Evolutionary conservation across 345 rosid species (phyloP), one percentile per base, ranked within the genome.

Genomic region (Moringa oleifera): DNA sequence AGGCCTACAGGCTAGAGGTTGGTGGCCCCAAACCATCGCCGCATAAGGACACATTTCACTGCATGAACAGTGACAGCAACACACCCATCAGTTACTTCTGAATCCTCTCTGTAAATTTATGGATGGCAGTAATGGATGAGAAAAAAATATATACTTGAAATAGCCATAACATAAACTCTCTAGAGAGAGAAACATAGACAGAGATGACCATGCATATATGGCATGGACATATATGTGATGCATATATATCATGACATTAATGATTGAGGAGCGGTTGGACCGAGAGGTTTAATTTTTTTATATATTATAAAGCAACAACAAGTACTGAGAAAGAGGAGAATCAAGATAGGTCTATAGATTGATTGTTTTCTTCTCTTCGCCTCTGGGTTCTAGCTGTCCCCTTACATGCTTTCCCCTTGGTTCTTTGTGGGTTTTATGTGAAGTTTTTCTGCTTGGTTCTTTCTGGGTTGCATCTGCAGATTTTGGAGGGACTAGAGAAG

Each of bases 331-430:
- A 59, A 55, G 55, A 68, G 47, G 23, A 57, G 66, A 68, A 28
- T 20, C 47, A 51, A 62, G 63, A 73, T 52, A 66, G 67, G 72
- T 73, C 72, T 74, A 64, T 70, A 66, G 71, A 24, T 19, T 62
- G 58, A 53, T 67, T 79, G 75, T 73, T 80, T 77, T 71, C 79
- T 72, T 81, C 73, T 79, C 71, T 75, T 55, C 62, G 56, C 19
- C 72, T 77, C 75, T 79, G 72, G 83, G 75, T 75, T 65, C 72
- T 80, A 72, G 85, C 88, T 77, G 75, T 79, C 81, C 65, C 75
- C 66, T 57, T 69, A 63, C 66, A 64, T 71, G 65, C 53, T 64
- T 66, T 61, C 63, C 67, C 68, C 47, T 41, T 41, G 47, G 47
- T 41, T 41, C 47, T 41, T 41, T 41, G 16, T 41, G 47, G 47